Evolutionary conservation across 495 filamentous ascomycete genomes (phyloP), one percentile per base, ranked within the genome.

Genomic region (Aspergillus diversus): DNA sequence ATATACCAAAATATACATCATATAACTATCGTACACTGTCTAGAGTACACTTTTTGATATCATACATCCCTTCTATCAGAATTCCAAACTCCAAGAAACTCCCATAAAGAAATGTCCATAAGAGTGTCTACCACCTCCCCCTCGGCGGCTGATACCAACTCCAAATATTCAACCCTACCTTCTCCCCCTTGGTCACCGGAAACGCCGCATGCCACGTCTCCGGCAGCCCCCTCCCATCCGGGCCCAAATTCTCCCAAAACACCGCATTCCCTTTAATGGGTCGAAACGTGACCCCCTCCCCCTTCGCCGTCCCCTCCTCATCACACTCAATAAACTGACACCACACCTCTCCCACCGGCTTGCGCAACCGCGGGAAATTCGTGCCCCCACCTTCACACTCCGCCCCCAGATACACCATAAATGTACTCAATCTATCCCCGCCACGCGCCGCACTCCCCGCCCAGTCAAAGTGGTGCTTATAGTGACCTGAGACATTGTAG

Each of bases 161-260:
- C 89, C 89, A 93, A 67, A 92, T 89, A 77, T 93, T 93, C 86
- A 93, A 82, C n/a, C 89, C 90, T 55, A 91, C 82, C 80, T 93
- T 93, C 56, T 74, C 82, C 31, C 90, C 90, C 59, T 75, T 77
- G 43, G 78, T 83, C 7, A 92, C 88, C 39, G 89, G 88, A 68
- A 90, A 69, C 35, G 88, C 88, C 6, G 88, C 88, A 79, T 93
- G 90, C 73, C 90, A 81, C 37, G 83, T 88, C 73, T 86, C 80
- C 65, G 82, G 74, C 73, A 90, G 87, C 33, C 88, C 88, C 6
- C 69, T 75, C 49, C 89, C 88, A 76, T 87, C 83, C 4, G 79
- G 70, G 16, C 80, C 65, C 63, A 93, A 68, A 75, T 93, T 93
- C 77, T 86, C 83, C 89, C 90, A 93, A 69, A 87, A 93, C 15